Base-by-base conservation (phyloP, 2,329 filamentous ascomycete genomes). In the Lasiodiplodia citricola region DNA sequence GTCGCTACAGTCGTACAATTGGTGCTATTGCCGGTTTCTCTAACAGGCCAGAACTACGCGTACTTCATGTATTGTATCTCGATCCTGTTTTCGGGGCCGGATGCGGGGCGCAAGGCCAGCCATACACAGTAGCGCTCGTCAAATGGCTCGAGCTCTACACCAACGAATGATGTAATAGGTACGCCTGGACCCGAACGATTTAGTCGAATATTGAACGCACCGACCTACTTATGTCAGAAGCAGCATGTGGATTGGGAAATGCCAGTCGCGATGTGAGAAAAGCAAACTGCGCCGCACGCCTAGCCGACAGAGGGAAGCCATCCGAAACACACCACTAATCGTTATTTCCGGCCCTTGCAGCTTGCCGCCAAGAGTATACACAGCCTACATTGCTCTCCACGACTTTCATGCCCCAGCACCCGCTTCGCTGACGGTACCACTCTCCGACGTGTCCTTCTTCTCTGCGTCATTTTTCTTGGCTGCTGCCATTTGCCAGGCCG, bases 401-500 rank as follows among this genome's bases (percentile, higher is more conserved):
- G 6, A 47, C 16, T 14, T 57, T 60, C 67, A 68, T 51, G 77
- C 72, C 60, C 74, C 75, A 2, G 76, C 35, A 64, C 71, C 74
- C 14, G 75, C 77, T 54, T 80, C 78, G 4, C 71, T 74, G 10
- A 72, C 77, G 4, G 78, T 79, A 7, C 78, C 79, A 66, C 78
- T 80, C 71, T 77, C 78, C 51, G 74, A 77, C 2, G 78, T 78
- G 55, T 82, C 81, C 72, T 82, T 82, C 74, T 82, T 83, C 5
- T 79, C 77, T 56, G 78, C 77, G 66, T 85, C 81, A 28, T 78
- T 82, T 67, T 78, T 82, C 78, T 83, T 82, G 71, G 82, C 82
- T 41, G 83, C 82, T 0, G 84, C 84, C 78, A 87, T 79, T 74
- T 87, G 85, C 85, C 85, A 87, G 6, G 81, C 81, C 6, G 85